phyloP scores from a whole-genome alignment of 2,329 filamentous ascomycete species.

The Alternaria gaisen region DNA sequence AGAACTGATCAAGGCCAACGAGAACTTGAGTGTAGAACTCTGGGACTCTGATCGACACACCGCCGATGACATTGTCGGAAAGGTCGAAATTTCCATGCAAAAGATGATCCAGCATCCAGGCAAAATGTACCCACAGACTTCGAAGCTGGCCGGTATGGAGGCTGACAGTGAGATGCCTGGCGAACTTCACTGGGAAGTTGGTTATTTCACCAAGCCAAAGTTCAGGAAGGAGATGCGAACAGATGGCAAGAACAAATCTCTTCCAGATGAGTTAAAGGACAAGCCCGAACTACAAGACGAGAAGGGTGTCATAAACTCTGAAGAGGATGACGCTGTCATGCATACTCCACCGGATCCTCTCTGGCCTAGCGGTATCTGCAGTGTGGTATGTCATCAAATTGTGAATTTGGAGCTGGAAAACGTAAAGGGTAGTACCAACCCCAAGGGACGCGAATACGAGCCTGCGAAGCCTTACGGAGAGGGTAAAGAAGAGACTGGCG shows the following conservation, averaged over 20 bases:
- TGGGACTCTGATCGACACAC: conserved; percentile 96
- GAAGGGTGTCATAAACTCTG: conserved; percentile 77
- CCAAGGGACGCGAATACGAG: conserved; percentile 87
- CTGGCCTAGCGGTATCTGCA: conserved; percentile 91
- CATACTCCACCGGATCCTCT: conserved; percentile 95
- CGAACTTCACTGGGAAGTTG: conserved; percentile 94
- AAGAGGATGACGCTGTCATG: conserved; percentile 82
- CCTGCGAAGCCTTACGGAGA: conserved; percentile 87
- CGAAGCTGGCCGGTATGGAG: conserved; percentile 82
- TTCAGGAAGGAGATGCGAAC: conserved; percentile 86
- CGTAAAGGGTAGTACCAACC: conserved; percentile 81
- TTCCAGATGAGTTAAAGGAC: conserved; percentile 77
- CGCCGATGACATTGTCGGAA: conserved; percentile 93
- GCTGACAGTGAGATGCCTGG: conserved; percentile 90
- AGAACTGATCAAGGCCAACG: conserved; percentile 90
- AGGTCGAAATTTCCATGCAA: conserved; percentile 91
- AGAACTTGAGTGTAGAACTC: conserved; percentile 90
- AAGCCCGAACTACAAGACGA: conserved; percentile 84
- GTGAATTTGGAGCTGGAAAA: conserved; percentile 94
- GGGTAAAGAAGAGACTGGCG: conserved; percentile 82
- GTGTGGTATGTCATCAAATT: conserved; percentile 89
- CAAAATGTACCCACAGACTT: conserved; percentile 89
- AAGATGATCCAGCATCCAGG: conserved; percentile 95
- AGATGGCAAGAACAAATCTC: conserved; percentile 80
- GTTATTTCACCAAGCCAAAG: conserved; percentile 90